Conservation (phyloP, 768 basidiomycete genomes). For the Thelephora ganbajun region DNA sequence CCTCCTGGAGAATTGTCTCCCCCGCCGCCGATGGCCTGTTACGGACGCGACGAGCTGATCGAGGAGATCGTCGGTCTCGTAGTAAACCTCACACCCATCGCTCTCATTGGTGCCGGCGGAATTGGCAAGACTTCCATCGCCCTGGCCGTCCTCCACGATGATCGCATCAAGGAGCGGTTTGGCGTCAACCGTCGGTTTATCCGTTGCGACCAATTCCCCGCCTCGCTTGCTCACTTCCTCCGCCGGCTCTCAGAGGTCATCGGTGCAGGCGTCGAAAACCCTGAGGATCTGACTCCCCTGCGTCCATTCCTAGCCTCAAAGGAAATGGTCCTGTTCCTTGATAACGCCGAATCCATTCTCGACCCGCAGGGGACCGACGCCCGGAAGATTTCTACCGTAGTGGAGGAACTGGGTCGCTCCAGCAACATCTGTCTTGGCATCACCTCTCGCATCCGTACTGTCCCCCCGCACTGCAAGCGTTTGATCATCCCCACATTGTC, state of each 20-base stretch:
- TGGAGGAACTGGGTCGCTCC: not conserved
- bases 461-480: not conserved
- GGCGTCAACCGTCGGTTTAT: conserved; percentile 1
- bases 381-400: not conserved
- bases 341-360: not conserved
- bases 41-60: not conserved
- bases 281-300: not conserved
- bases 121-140: conserved; percentile 8
- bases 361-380: not conserved
- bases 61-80: not conserved
- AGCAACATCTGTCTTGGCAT: not conserved
- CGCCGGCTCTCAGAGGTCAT: not conserved
- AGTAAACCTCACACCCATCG: not conserved
- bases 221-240: conserved; percentile 1
- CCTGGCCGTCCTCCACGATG: conserved; percentile 1
- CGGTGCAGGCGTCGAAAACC: not conserved
- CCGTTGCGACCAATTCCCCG: conserved; percentile 1
- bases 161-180: not conserved
- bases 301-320: not conserved
- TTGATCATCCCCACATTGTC: not conserved
- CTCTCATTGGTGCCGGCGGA: conserved; percentile 5
- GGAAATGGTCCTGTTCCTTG: not conserved
- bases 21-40: not conserved
- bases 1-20: not conserved
- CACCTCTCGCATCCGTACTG: not conserved